Conservation (phyloP, 768 basidiomycete genomes). For the Boletellus sp. region DNA sequence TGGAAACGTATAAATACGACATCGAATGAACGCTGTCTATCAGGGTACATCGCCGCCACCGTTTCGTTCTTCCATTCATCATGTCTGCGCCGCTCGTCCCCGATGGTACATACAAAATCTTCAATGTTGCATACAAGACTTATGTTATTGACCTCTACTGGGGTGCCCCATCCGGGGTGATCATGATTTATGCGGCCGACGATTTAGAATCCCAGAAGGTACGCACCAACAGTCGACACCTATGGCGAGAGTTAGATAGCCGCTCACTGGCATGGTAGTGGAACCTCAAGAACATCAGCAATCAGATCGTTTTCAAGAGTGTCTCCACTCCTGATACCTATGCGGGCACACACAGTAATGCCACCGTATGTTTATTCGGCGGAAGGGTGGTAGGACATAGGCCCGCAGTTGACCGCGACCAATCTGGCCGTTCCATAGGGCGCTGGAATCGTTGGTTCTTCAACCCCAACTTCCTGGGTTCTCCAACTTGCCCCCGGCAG, state of each 20-base stretch:
- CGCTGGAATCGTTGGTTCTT: not conserved
- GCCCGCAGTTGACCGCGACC: not conserved
- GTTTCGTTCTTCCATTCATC: not conserved
- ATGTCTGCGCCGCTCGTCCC: not conserved
- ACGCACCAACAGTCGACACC: not conserved
- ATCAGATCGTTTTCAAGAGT: not conserved
- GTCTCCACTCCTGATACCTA: not conserved
- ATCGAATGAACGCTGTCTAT: not conserved
- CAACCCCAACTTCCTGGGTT: not conserved
- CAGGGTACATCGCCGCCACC: not conserved
- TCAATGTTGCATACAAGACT: not conserved
- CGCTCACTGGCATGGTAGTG: not conserved
- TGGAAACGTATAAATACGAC: not conserved
- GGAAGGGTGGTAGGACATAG: not conserved
- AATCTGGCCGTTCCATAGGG: not conserved
- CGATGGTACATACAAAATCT: not conserved
- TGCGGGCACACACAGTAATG: not conserved
- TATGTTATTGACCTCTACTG: not conserved
- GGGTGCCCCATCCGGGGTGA: not conserved
- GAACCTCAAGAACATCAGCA: not conserved
- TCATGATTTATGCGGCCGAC: not conserved
- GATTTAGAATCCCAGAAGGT: not conserved
- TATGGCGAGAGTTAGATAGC: too few species aligned
- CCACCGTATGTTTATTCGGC: not conserved
- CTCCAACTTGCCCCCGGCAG: not conserved